Evolutionary conservation across 1,284 basidiomycete genomes (phyloP), one percentile per base, ranked within the genome.

Genomic region (Ustilago bromivora): DNA sequence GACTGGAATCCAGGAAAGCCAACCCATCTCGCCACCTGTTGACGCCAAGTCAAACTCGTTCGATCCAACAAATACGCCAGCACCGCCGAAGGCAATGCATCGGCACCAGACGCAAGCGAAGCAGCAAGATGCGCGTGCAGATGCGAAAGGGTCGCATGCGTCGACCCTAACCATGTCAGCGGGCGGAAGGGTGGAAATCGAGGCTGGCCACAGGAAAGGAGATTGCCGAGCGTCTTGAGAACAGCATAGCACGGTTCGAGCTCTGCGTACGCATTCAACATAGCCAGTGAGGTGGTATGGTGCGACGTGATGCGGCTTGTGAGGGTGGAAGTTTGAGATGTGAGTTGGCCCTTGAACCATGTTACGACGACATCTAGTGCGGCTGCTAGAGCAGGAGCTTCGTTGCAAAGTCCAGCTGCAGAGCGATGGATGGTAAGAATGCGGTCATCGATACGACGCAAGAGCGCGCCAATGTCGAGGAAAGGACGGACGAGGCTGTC

Each of bases 111-210:
- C 2, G 75, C 75, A 13, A 78, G 52, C 31, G 63, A 63, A 15
- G 80, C 80, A 34, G 63, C 65, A n/a, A 80, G 67, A 52, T 82
- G 73, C 15, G 80, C 64, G 31, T 82, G 71, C 34, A 80, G 61
- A 55, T 80, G 71, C 36, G 78, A 73, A 3, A 80, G 71, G 13
- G 64, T 69, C 4, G 59, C 62, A 36, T 69, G 63, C 1, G 69
- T 70, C 0, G 68, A 58, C 8, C 53, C 61, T 28, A 77, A 71
- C 71, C 71, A 78, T 0, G 57, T 28, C 13, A 78, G 60, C 15
- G 68, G 65, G 11, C 69, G 58, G 38, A 71, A 78, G 19, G 70
- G 77, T 35, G 67, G 70, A 9, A 57, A 19, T 8, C 70, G 52
- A 12, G 68, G 64, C 34, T 77, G 66, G n/a, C 57, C 66, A 41